Evolutionary conservation across 306 rosid species (phyloP).

Genomic region (Mimosa bimucronata): DNA sequence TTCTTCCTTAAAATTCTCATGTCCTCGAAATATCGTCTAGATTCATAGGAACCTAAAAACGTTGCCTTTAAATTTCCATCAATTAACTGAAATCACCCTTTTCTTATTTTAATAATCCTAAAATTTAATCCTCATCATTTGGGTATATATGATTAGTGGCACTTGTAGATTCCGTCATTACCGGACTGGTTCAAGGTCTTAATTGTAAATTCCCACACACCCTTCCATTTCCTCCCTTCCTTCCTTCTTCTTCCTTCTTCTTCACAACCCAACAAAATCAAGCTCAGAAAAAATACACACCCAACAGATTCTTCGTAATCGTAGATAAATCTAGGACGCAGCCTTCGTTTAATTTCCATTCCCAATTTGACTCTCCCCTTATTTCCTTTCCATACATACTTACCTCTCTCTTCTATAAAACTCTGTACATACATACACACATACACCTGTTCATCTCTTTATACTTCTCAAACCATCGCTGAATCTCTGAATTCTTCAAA

Average conservation of each 20-base stretch:
- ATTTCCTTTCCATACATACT: background rate
- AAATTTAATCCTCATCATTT: background rate
- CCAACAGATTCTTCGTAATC: background rate
- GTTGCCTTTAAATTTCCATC: background rate
- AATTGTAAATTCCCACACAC: background rate
- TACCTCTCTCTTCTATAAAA: slow-evolving; percentile 17
- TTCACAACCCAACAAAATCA: background rate
- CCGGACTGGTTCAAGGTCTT: slow-evolving; percentile 3
- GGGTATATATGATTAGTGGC: background rate
- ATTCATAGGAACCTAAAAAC: background rate
- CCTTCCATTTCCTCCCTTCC: background rate
- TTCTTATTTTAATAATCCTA: no score
- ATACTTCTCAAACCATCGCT: background rate
- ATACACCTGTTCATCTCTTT: no score
- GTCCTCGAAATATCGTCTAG: background rate
- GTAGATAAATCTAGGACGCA: slow-evolving; percentile 1
- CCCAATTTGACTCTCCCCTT: slow-evolving; percentile 48
- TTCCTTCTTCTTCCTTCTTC: background rate
- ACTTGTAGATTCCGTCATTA: slow-evolving; percentile 13
- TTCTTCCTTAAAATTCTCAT: background rate
- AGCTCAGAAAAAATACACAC: background rate
- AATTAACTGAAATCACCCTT: background rate
- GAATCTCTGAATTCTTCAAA: slow-evolving; percentile 8
- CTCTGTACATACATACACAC: slow-evolving; percentile 22
- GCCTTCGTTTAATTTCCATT: slow-evolving; percentile 25